These are phyloP conservation scores for Craspedostauros australis DNA, from an alignment of 108 stramenopile genomes.

Conservation along the genomic window DNA sequence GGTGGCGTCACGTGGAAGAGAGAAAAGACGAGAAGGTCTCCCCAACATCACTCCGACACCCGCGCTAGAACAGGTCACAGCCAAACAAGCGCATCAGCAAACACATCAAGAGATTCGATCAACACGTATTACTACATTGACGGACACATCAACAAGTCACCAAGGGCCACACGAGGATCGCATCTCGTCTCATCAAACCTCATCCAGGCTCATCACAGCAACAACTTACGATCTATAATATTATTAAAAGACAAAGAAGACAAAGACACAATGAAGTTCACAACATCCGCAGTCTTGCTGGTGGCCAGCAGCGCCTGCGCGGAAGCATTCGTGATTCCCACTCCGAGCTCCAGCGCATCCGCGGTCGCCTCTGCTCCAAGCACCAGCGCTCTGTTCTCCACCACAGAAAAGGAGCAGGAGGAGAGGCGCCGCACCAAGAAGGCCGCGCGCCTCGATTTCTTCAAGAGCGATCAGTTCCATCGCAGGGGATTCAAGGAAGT, in stretches of 20 bases:
- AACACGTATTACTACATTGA: no score
- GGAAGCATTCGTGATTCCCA: slow-evolving; percentile 10
- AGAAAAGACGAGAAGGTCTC: no score
- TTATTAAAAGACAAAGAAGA: background rate
- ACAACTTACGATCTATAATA: no score
- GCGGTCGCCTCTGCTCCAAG: background rate
- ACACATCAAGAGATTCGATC: no score
- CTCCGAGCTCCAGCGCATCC: background rate
- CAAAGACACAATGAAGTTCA: slow-evolving; percentile 39
- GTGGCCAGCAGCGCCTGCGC: slow-evolving; percentile 15
- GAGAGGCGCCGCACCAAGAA: slow-evolving; percentile 62
- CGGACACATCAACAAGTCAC: no score
- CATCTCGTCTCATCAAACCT: no score
- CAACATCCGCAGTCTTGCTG: slow-evolving; percentile 25
- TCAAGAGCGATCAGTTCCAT: slow-evolving; percentile 74
- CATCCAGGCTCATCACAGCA: no score
- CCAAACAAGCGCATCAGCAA: no score
- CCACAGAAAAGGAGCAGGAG: slow-evolving; percentile 13
- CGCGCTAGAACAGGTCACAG: no score
- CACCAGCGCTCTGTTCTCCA: slow-evolving; percentile 5
- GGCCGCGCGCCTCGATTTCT: slow-evolving; percentile 61
- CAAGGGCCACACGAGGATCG: no score
- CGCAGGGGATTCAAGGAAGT: slow-evolving; percentile 86
- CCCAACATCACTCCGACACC: no score
- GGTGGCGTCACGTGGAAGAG: no score